Evolutionary conservation across 2,329 filamentous ascomycete genomes (phyloP).

Genomic region (Aschersonia sp.): DNA sequence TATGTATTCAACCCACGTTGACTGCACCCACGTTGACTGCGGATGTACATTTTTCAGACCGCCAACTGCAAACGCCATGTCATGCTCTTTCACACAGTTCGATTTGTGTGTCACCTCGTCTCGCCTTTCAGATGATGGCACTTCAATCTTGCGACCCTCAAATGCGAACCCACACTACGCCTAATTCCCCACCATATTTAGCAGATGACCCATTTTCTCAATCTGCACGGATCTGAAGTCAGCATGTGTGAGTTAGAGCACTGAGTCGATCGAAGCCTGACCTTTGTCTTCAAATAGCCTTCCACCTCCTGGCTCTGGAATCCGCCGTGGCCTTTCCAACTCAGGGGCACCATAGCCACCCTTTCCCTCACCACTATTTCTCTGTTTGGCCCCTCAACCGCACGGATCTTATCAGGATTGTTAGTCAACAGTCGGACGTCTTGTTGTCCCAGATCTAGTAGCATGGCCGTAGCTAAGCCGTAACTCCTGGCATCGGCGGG

Average conservation of each 20-base stretch:
- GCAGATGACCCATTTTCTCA: slow-evolving; percentile 77
- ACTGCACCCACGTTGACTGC: no score
- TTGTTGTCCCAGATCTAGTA: slow-evolving; percentile 67
- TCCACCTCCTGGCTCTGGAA: slow-evolving; percentile 82
- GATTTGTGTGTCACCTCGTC: no score
- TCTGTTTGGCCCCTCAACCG: slow-evolving; percentile 79
- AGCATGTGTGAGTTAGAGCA: slow-evolving; percentile 4
- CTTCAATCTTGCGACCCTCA: no score
- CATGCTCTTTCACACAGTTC: no score
- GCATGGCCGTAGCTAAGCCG: slow-evolving; percentile 89
- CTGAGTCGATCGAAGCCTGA: slow-evolving; percentile 23
- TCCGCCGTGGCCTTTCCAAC: slow-evolving; percentile 77
- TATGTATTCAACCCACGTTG: no score
- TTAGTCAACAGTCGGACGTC: slow-evolving; percentile 83
- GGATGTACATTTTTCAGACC: no score
- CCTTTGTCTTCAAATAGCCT: slow-evolving; percentile 90
- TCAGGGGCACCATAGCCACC: slow-evolving; percentile 89
- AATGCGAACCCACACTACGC: no score
- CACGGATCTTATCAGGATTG: slow-evolving; percentile 92
- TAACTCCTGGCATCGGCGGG: slow-evolving; percentile 92
- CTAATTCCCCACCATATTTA: slow-evolving; percentile 32
- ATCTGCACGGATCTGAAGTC: slow-evolving; percentile 36
- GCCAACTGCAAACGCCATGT: no score
- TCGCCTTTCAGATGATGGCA: no score
- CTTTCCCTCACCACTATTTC: slow-evolving; percentile 81